Evolutionary conservation across 2,329 filamentous ascomycete genomes (phyloP), one percentile per base, ranked within the genome.

Genomic region (Aureobasidium leucospermi): DNA sequence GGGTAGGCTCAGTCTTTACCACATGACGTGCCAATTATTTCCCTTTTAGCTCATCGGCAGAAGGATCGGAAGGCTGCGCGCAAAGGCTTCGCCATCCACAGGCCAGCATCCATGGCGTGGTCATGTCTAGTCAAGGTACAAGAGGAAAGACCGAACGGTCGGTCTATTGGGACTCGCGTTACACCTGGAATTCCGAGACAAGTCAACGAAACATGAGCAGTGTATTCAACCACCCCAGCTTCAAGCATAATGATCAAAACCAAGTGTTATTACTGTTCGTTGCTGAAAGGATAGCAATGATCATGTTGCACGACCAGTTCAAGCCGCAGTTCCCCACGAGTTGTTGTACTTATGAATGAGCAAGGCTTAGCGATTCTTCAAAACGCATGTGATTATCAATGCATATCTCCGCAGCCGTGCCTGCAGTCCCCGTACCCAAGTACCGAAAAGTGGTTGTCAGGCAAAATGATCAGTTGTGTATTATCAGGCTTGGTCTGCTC

Each of bases 61-160:
- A 19, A 31, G 45, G 47, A 51, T 19, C 47, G 28, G 15, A 10
- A 38, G 31, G 52, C 52, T 45, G 52, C 16, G 39, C 10, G 28
- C 41, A 43, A n/a, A 32, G 10, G 28, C 41, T 56, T 56, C 52
- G 52, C 52, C 52, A 56, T 56, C 29, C 13, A 47, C 45, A 47
- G 28, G 10, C 32, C 29, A 47, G 45, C 45, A 47, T 47, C 4
- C 32, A 47, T 32, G 29, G 28, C 9, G 42, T 45, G 34, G 34
- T 36, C 23, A 36, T 36, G n/a, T 36, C 46, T 1, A 34, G 13
- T 15, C 13, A 36, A n/a, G 47, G 9, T 16, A 36, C 11, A 19
- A 28, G 32, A 36, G 11, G 6, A 51, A 16, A 13, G 32, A 11
- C 6, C 10, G n/a, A 10, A 16, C 7, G 34, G 15, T 41, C 38